These are phyloP conservation scores for Aspergillus nidulans DNA, from an alignment of 495 filamentous ascomycete genomes.

Conservation along the genomic window DNA sequence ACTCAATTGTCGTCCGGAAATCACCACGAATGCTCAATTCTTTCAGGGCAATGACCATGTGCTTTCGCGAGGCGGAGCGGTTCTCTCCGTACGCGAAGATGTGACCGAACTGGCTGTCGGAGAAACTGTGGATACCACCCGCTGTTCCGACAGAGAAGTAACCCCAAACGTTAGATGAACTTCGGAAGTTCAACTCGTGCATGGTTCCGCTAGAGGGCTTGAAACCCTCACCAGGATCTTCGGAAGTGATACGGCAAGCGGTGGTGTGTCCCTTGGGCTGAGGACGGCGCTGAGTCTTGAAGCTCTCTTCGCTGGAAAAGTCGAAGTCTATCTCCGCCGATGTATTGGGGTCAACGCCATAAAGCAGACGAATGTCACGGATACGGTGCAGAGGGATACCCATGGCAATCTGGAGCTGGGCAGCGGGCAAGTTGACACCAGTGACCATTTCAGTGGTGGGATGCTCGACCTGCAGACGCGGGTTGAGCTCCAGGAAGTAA, in stretches of 20 bases:
- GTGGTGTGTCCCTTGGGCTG: constrained; percentile 95
- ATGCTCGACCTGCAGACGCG: constrained; percentile 97
- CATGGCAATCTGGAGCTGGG: constrained; percentile 98
- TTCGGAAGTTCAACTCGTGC: constrained; percentile 98
- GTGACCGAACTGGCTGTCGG: constrained; percentile 98
- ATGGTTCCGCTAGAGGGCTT: constrained; percentile 98
- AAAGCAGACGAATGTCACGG: constrained; percentile 90
- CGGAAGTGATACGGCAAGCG: constrained; percentile 98
- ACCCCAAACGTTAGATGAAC: constrained; percentile 98
- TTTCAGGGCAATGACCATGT: constrained; percentile 99
- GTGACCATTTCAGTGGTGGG: constrained; percentile 99
- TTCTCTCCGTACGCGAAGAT: constrained; percentile 99
- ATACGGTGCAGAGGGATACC: constrained; percentile 94
- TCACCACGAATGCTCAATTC: constrained; percentile 99
- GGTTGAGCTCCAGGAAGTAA: constrained; percentile 98
- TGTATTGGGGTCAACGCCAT: constrained; percentile 88
- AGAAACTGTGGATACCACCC: constrained; percentile 98
- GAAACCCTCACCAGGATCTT: constrained; percentile 98
- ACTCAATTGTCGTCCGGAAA: constrained; percentile 97
- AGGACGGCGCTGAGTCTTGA: constrained; percentile 80
- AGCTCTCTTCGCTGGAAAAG: constrained; percentile 82
- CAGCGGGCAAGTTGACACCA: constrained; percentile 94
- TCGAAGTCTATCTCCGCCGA: constrained; percentile 92
- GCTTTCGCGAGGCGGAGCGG: constrained; percentile 89
- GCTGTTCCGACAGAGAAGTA: constrained; percentile 98